Conservation (phyloP, 305 asterid species). For the Lippia alba region DNA sequence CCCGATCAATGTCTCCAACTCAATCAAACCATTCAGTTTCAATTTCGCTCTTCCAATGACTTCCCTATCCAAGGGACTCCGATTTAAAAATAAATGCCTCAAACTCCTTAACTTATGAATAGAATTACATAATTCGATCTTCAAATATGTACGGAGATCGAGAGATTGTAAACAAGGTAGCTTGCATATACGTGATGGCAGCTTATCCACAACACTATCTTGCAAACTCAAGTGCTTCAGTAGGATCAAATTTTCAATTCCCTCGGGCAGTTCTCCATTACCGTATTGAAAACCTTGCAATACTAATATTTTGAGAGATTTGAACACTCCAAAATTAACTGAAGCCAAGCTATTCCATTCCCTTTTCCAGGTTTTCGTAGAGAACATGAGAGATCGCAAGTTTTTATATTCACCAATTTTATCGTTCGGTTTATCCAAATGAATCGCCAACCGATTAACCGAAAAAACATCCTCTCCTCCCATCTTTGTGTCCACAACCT, state of each 20-base stretch:
- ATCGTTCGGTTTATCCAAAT: neutral
- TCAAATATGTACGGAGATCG: neutral
- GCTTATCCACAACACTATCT: neutral
- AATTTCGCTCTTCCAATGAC: too few species aligned
- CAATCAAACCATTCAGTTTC: too few species aligned
- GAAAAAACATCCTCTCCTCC: neutral
- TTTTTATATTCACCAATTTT: neutral
- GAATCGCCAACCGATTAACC: neutral
- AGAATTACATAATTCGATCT: neutral
- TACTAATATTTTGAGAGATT: neutral
- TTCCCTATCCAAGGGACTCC: too few species aligned
- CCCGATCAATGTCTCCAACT: too few species aligned
- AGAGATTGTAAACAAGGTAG: neutral
- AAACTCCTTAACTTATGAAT: neutral
- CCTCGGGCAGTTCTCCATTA: neutral
- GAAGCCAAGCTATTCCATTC: neutral
- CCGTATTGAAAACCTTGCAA: neutral
- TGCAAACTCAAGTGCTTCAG: neutral
- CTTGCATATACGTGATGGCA: neutral
- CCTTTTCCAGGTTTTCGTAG: neutral
- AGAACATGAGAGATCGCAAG: neutral
- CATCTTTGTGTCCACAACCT: neutral
- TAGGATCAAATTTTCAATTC: neutral
- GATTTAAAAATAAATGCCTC: neutral
- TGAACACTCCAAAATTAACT: neutral